Base-by-base conservation (phyloP, 805 yeast genomes). In the Ogataea polymorpha region DNA sequence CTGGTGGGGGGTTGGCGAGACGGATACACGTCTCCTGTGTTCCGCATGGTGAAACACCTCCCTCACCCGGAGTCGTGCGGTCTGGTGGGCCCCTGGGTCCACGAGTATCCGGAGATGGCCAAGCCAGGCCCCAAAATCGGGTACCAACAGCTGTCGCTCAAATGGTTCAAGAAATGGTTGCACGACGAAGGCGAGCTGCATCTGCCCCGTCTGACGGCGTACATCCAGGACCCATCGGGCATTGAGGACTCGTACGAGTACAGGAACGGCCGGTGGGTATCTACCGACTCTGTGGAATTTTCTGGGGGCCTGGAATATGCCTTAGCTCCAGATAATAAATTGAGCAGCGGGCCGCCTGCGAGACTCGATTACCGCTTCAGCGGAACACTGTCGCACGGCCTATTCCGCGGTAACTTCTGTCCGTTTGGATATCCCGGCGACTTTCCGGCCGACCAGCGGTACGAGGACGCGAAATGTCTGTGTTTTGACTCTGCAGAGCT, bases 1-100 rank as follows among this genome's bases (percentile, higher is more conserved):
- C 65, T 70, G 4, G 54, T 70, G 37, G 75, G 74, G 45, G 74
- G 75, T 12, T 70, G 72, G 68, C 65, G 72, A 61, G 75, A 71
- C 51, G 75, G 74, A 7, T 70, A 70, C 48, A 69, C 74, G 8
- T 54, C 59, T 18, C 66, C 74, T 3, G 71, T 70, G 3, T 70
- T 71, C 50, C 58, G 74, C 50, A 66, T 70, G 71, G 62, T 59
- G 29, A 62, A 66, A 8, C 58, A 66, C 17, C 52, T 70, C 26
- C 70, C 70, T n/a, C 59, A 68, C 37, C 66, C 70, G n/a, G 52
- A 65, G 23, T 55, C 68, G 1, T 50, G 59, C 24, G 65, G 63
- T 25, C 42, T 70, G 12, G 62, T 71, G 48, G 74, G 75, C 16
- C 75, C 74, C 7, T 71, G 75, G 75, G 74, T 70, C 34, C 75